Evolutionary conservation across 345 rosid genomes (phyloP), one percentile per base, ranked within the genome.

Genomic region (Stellera chamaejasme): DNA sequence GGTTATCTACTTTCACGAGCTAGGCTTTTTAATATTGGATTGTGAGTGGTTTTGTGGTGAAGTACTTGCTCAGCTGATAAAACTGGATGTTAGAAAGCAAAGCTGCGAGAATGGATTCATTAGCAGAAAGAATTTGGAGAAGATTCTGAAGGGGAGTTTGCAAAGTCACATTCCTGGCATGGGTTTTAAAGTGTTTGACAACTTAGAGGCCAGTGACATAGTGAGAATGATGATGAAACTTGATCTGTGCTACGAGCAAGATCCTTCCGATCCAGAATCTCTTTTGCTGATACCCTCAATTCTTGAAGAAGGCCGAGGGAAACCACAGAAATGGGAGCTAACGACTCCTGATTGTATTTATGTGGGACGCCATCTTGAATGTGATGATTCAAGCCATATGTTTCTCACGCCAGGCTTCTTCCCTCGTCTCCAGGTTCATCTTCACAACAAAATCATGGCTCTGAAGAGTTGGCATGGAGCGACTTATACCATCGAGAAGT

Each of bases 271-370:
- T 73, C 81, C 87, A 39, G 72, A 84, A 65, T 89, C 94, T 54
- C 73, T 71, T 16, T 63, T 93, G 14, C 64, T 89, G 58, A 83
- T 93, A 58, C 94, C 97, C 27, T 87, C 90, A 4, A 82, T 87
- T 67, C 99, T 93, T n/a, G 90, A 93, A 75, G 94, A 93, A 71
- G 80, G 96, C 61, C 75, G 99, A 81, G 94, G 91, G 52, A 89
- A 73, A 74, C 73, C 79, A 14, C 99, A 81, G 79, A 82, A 71
- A 63, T 89, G 99, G 99, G 94, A 64, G 66, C 51, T 79, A 50
- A 77, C 69, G 47, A 27, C 77, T 58, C 69, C 77, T 2, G 88
- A 82, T 59, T 75, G 79, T 65, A 41, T 89, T 62, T 84, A 75
- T 56, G 72, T 82, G 1, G 96, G 99, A 43, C 73, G 99, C 65